Base-by-base conservation (phyloP, 2,329 filamentous ascomycete genomes). In the Botrytis deweyae region DNA sequence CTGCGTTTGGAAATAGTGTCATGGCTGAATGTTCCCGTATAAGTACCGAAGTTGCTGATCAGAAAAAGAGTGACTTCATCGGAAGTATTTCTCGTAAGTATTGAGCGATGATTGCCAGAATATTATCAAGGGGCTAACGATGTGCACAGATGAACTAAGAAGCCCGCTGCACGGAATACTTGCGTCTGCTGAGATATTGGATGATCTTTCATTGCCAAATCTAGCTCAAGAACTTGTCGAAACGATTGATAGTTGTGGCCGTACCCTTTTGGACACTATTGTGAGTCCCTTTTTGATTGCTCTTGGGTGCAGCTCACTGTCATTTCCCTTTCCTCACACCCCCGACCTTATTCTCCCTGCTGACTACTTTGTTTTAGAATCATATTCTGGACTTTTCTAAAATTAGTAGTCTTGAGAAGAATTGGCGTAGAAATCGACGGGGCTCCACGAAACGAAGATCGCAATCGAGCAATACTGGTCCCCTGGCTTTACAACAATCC, bases 61-160 rank as follows among this genome's bases (percentile, higher is more conserved):
- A 84, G 33, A 87, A 87, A 61, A 90, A 89, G 76, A 85, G 85
- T 1, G 87, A 88, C 16, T 89, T 89, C 74, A 88, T 90, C 61
- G 87, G 87, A 1, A 88, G 85, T 42, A 88, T 90, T 75, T 88
- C 87, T 29, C 88, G 90, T 78, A 88, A 89, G 72, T 78, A 89
- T 22, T 82, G 88, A 46, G 9, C 36, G 25, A 62, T 25, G 20
- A 36, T 62, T 36, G 3, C 5, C 59, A 52, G 22, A 0, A 5
- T n/a, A 6, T 52, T 52, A 25, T 25, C 20, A 62, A 38, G 59
- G 33, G 33, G 36, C 61, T 63, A n/a, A 63, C 59, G 22, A 25
- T 63, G 2, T 38, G 10, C 22, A 40, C n/a, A 63, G 61, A 68
- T 29, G 65, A 55, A 29, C 29, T 68, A 14, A 40, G 65, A 3